Evolutionary conservation across 1,284 basidiomycete genomes (phyloP).

Genomic region (Baeospora myosura): DNA sequence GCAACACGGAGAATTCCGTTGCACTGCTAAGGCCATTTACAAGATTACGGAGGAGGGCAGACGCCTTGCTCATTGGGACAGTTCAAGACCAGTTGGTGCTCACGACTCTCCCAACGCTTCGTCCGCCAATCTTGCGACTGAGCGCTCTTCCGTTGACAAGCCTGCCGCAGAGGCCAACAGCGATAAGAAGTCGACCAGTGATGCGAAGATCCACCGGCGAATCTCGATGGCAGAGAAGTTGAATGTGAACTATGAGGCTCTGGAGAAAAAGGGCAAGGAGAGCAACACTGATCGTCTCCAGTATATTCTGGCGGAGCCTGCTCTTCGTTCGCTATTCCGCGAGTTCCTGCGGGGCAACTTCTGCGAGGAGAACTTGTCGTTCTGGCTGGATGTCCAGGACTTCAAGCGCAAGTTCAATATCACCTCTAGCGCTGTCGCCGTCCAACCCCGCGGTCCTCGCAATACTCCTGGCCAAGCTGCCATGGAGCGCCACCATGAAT

Average conservation of each 20-base stretch:
- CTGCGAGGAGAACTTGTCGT: constrained; percentile 96
- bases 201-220: constrained; percentile 68
- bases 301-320: constrained; percentile 91
- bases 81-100: constrained; percentile 24
- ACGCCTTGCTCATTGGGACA: constrained; percentile 78
- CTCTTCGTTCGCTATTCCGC: constrained; percentile 83
- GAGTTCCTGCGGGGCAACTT: constrained; percentile 93
- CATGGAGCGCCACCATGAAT: constrained; percentile 97
- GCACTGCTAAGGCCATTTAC: constrained; percentile 92
- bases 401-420: constrained; percentile 95
- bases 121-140: constrained; percentile 47
- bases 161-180: constrained; percentile 23
- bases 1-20: constrained; percentile 92
- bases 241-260: constrained; percentile 50
- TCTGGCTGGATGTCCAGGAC: constrained; percentile 96
- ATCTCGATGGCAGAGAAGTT: constrained; percentile 74
- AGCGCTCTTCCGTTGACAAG: constrained; percentile 40
- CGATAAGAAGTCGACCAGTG: constrained; percentile 32
- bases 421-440: constrained; percentile 84
- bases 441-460: constrained; percentile 34
- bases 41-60: constrained; percentile 88
- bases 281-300: constrained; percentile 86
- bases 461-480: constrained; percentile 72
- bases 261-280: constrained; percentile 65
- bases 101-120: constrained; percentile 61